Percentiles rank a stretch among this genome's conserved stretches.
Evolutionary conservation across 2,329 filamentous ascomycete genomes (phyloP).

Genomic region (Aspergillus ruber): DNA sequence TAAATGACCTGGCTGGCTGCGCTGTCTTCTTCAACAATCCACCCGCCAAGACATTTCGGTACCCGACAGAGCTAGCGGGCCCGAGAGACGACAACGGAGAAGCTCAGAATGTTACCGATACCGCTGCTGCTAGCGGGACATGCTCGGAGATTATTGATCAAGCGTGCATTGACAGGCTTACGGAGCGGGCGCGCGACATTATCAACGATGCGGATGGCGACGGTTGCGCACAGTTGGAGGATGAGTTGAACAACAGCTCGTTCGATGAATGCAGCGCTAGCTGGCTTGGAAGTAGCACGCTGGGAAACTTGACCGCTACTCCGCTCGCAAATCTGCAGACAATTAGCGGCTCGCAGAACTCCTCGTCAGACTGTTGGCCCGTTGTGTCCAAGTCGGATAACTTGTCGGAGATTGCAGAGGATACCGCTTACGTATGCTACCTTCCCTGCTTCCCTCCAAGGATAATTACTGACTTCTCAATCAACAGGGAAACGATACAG

Average conservation of each 20-base stretch:
- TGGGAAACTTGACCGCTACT: constrained; percentile 8
- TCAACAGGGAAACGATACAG: constrained; percentile 4
- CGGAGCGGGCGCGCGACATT: constrained; percentile 2
- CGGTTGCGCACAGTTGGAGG: constrained; percentile 1
- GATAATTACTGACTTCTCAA: neutral
- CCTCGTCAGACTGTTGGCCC: constrained; percentile 9
- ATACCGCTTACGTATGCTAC: constrained; percentile 1
- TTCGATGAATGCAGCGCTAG: constrained; percentile 5
- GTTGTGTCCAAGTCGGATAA: constrained; percentile 7
- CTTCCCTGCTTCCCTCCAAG: neutral
- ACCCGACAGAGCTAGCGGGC: neutral
- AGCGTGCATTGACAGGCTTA: constrained; percentile 10
- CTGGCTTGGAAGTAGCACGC: neutral
- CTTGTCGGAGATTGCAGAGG: constrained; percentile 1
- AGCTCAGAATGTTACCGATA: constrained; percentile 1
- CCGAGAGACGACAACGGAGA: neutral
- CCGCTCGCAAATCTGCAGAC: constrained; percentile 1
- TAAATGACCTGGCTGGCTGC: constrained; percentile 7
- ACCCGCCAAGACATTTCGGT: constrained; percentile 4
- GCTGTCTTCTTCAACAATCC: constrained; percentile 12
- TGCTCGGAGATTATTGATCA: constrained; percentile 10
- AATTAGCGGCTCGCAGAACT: neutral
- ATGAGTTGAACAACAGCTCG: neutral
- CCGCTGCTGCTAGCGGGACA: constrained; percentile 3
- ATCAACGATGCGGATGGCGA: neutral